A percentile compares a stretch with the other conserved stretches of the same genome.
phyloP scores from a whole-genome alignment of 2,329 filamentous ascomycete species.

The Penicillium aurantiogriseum region DNA sequence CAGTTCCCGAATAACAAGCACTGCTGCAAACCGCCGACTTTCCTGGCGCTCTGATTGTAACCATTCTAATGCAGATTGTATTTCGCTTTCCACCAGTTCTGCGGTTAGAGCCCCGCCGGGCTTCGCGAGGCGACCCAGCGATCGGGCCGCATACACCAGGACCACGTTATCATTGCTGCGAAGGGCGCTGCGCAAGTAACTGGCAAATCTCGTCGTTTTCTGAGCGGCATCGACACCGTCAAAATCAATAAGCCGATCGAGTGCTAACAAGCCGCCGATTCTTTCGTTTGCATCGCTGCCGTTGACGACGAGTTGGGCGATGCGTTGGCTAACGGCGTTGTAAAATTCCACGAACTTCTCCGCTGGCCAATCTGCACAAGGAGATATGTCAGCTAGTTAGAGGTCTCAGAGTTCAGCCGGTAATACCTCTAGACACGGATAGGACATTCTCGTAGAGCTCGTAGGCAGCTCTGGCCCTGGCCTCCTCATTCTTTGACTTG shows the following conservation, averaged over 20 bases:
- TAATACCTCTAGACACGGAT: slow-evolving; percentile 47
- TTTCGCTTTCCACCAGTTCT: slow-evolving; percentile 93
- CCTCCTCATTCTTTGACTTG: slow-evolving; percentile 56
- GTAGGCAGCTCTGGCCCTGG: slow-evolving; percentile 48
- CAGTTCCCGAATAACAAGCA: slow-evolving; percentile 84
- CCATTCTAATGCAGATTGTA: slow-evolving; percentile 95
- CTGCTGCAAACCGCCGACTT: slow-evolving; percentile 87
- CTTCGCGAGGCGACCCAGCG: slow-evolving; percentile 83
- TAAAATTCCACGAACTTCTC: slow-evolving; percentile 76
- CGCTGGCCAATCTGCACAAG: slow-evolving; percentile 65
- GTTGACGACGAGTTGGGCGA: slow-evolving; percentile 74
- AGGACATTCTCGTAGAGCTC: slow-evolving; percentile 50
- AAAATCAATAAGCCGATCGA: slow-evolving; percentile 92
- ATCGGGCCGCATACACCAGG: slow-evolving; percentile 85
- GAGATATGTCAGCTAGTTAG: slow-evolving; percentile 13
- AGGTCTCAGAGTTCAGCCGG: background rate
- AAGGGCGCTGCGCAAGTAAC: slow-evolving; percentile 82
- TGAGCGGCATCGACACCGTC: slow-evolving; percentile 89
- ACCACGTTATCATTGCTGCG: slow-evolving; percentile 87
- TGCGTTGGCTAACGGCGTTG: slow-evolving; percentile 63
- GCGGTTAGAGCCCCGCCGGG: slow-evolving; percentile 92
- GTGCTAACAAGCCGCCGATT: slow-evolving; percentile 84
- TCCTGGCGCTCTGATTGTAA: slow-evolving; percentile 93
- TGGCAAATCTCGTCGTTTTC: slow-evolving; percentile 92
- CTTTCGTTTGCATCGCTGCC: slow-evolving; percentile 84